phyloP scores from a whole-genome alignment of 345 rosid genomes.

The Odontarrhena argentea region DNA sequence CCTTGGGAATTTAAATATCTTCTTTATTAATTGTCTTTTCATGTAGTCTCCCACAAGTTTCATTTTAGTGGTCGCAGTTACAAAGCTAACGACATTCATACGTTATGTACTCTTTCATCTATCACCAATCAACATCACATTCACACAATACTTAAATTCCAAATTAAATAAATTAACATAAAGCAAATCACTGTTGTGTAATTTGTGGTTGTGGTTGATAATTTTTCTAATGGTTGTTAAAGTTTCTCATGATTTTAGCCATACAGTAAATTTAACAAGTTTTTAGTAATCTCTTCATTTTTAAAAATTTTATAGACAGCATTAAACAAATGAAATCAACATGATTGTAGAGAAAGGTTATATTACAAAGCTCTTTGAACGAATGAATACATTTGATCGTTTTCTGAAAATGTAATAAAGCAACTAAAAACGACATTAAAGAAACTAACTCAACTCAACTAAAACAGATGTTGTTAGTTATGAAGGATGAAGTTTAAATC shows the following conservation, averaged over 20 bases:
- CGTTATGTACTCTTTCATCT: conserved; percentile 19
- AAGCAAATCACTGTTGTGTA: neutral
- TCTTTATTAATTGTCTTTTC: neutral
- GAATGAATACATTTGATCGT: conserved; percentile 14
- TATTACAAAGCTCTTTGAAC: conserved; percentile 1
- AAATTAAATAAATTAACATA: neutral
- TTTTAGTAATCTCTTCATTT: neutral
- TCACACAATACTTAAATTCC: conserved; percentile 2
- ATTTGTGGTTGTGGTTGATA: conserved; percentile 13
- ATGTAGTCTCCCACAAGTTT: neutral
- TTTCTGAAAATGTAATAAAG: neutral
- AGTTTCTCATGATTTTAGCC: neutral
- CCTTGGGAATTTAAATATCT: conserved; percentile 2
- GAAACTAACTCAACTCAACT: conserved; percentile 23
- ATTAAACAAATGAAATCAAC: conserved; percentile 2
- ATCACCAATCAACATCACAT: conserved; percentile 20
- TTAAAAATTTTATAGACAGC: neutral
- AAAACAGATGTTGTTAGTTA: conserved; percentile 31
- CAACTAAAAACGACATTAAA: conserved; percentile 7
- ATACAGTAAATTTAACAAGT: no score
- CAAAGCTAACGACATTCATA: conserved; percentile 25
- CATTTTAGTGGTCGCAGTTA: conserved; percentile 29
- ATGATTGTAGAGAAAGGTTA: neutral
- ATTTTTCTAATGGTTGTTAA: neutral
- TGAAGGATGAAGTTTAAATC: neutral